These are phyloP conservation scores for Tagetes patula DNA, from an alignment of 129 eudicot species.

Conservation along the genomic window DNA sequence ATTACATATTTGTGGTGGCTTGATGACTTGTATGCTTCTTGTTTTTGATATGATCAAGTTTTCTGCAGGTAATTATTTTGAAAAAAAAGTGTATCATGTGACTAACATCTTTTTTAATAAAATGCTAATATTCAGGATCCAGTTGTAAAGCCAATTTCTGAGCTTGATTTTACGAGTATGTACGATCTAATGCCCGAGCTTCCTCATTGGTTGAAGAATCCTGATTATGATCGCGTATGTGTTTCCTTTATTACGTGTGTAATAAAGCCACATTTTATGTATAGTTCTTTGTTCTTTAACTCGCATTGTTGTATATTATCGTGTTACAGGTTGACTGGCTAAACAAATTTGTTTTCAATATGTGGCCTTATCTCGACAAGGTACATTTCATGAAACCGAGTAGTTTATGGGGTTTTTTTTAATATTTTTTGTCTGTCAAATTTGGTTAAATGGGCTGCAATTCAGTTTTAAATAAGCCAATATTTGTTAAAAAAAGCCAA, in stretches of 20 bases:
- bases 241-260: not conserved
- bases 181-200: slow-evolving; percentile 68
- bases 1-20: not conserved
- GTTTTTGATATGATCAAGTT: slow-evolving; percentile 6
- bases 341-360: slow-evolving; percentile 49
- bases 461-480: not conserved
- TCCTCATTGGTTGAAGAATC: slow-evolving; percentile 83
- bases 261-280: not conserved
- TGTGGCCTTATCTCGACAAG: slow-evolving; percentile 98
- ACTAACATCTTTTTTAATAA: not conserved
- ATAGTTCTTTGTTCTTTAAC: slow-evolving; percentile 3
- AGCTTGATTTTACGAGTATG: slow-evolving; percentile 51
- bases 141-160: slow-evolving; percentile 46
- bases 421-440: not conserved
- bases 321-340: slow-evolving; percentile 81
- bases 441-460: not conserved
- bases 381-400: slow-evolving; percentile 39
- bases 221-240: slow-evolving; percentile 87
- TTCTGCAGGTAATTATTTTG: not conserved
- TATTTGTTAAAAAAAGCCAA: not conserved
- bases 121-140: slow-evolving; percentile 53
- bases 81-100: not conserved
- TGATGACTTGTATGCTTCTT: slow-evolving; percentile 9
- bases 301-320: not conserved
- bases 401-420: not conserved